Base-by-base conservation (phyloP, 495 filamentous ascomycete species). In the Glutinoglossum americanum region DNA sequence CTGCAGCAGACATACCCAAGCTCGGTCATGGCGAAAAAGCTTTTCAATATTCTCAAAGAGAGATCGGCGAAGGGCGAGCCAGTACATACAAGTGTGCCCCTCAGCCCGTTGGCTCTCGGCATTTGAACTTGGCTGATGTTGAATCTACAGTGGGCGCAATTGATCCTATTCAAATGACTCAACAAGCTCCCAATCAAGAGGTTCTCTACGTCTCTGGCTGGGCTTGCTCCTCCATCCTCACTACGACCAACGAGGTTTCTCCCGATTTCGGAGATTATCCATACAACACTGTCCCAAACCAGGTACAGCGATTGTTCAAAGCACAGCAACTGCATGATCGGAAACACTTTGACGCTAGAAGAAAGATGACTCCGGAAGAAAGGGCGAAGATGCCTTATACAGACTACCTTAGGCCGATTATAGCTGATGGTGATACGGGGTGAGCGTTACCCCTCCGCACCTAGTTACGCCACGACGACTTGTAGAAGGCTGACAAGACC, bases 201-300 rank as follows among this genome's bases (percentile, higher is more conserved):
- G 83, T 94, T 5, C 76, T 98, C 19, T 98, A 98, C 70, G 76
- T 98, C 35, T 94, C 87, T 9, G 92, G 92, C 47, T 98, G 92
- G 92, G 92, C 93, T 2, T 97, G 93, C 70, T 94, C 88, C 0
- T 88, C 87, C 5, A 76, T 94, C 13, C 73, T 98, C 25, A 97
- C 93, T 0, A 83, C 79, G 0, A 96, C 92, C 25, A 96, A 98
- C 70, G 92, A 98, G 67, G 92, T 98, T 3, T 94, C 87, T 1
- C 83, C 92, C 6, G 92, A 98, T 66, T 93, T 98, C 66, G 92
- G 92, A 60, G 92, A 98, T 66, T 98, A 98, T 69, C 92, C 92
- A 1, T 98, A 98, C 70, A 95, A 96, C 66, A 98, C 92, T 0
- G 92, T 98, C 4, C 92, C 92, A 17, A 98, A 97, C 69, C 92